A percentile compares a stretch with the other conserved stretches of the same genome.
phyloP scores from a whole-genome alignment of 768 basidiomycete species.

The Podaxis mareebaensis region DNA sequence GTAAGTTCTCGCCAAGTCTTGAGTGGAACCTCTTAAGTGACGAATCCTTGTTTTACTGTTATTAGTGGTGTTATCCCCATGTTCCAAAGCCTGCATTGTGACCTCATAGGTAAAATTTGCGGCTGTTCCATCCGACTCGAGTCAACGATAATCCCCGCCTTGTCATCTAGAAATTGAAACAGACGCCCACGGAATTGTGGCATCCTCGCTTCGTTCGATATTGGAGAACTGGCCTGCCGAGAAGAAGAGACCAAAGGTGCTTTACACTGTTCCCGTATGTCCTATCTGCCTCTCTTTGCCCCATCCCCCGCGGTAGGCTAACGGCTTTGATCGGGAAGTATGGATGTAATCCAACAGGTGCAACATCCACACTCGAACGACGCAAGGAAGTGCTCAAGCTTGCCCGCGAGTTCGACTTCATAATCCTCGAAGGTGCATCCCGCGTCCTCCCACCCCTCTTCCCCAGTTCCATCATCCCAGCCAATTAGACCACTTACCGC shows the following conservation, averaged over 20 bases:
- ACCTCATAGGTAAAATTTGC: conserved; percentile 52
- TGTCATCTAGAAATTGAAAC: conserved; percentile 65
- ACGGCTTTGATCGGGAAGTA: conserved; percentile 43
- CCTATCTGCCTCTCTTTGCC: neutral
- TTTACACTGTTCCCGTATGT: conserved; percentile 80
- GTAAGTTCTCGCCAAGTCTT: conserved; percentile 35
- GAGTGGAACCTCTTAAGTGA: neutral
- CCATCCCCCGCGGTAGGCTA: neutral
- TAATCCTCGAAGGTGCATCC: conserved; percentile 81
- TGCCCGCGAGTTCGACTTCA: conserved; percentile 69
- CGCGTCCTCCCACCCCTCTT: neutral
- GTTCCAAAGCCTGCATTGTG: conserved; percentile 54
- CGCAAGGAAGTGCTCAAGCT: conserved; percentile 72
- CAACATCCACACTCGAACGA: conserved; percentile 69
- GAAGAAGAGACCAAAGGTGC: conserved; percentile 71
- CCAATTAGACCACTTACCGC: neutral
- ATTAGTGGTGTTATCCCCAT: conserved; percentile 67
- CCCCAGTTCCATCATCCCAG: neutral
- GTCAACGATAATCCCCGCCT: neutral
- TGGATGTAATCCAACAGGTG: conserved; percentile 87
- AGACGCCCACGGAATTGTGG: conserved; percentile 70
- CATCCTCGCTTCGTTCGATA: conserved; percentile 57
- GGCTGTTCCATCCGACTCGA: neutral
- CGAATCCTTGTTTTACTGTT: conserved; percentile 14
- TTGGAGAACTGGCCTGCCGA: conserved; percentile 74